Conservation (phyloP, 768 basidiomycete genomes). For the Porpolomopsis calyptriformis region DNA sequence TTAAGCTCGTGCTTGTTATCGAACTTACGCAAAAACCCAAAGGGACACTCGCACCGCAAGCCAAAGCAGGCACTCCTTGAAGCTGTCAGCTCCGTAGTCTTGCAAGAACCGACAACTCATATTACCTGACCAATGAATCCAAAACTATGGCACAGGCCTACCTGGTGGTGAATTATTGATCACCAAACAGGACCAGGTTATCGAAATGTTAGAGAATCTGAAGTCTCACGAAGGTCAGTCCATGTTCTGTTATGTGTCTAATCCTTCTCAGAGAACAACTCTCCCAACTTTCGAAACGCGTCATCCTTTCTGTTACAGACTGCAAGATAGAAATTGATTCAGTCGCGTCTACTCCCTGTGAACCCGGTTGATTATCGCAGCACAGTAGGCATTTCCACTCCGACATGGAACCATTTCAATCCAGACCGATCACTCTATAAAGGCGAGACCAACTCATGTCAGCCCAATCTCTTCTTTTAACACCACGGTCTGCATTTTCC, state of each 20-base stretch:
- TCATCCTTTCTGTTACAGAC: constrained; percentile 20
- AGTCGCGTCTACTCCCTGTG: constrained; percentile 55
- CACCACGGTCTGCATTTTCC: neutral
- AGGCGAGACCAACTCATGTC: neutral
- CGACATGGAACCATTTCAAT: neutral
- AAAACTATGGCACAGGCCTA: constrained; percentile 42
- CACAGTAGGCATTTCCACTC: no score
- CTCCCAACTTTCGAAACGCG: constrained; percentile 36
- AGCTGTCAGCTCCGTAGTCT: constrained; percentile 34
- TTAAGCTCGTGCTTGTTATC: constrained; percentile 50
- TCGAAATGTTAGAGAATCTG: constrained; percentile 54
- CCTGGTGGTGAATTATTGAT: constrained; percentile 66
- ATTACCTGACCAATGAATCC: constrained; percentile 57
- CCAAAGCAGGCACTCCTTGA: constrained; percentile 61
- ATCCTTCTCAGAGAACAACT: constrained; percentile 40
- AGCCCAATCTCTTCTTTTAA: neutral
- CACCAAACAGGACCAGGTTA: constrained; percentile 61
- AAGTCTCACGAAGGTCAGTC: constrained; percentile 48
- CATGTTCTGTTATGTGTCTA: neutral
- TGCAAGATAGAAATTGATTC: constrained; percentile 62
- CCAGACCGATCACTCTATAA: neutral
- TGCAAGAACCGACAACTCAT: neutral
- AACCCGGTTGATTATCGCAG: neutral
- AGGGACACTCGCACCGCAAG: constrained; percentile 42
- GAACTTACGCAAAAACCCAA: constrained; percentile 49